phyloP scores from a whole-genome alignment of 192 early-diverging fungal species.

The Backusella mclennaniae region DNA sequence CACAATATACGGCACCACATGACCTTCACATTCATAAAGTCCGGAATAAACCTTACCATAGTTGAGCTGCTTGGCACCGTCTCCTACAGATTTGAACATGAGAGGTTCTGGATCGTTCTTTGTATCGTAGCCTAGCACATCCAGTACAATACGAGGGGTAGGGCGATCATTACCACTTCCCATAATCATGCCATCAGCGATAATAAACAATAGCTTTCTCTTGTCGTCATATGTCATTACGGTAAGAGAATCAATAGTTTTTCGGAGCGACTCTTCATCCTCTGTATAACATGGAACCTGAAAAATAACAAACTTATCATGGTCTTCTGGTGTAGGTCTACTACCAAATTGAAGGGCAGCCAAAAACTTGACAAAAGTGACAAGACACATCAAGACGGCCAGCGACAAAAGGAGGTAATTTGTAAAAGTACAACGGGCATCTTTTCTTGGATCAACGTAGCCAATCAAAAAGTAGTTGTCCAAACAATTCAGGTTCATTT shows the following conservation, averaged over 20 bases:
- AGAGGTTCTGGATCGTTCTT: constrained; percentile 73
- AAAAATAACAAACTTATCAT: constrained; percentile 96
- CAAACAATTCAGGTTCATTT: constrained; percentile 51
- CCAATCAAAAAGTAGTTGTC: constrained; percentile 68
- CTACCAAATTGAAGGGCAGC: constrained; percentile 76
- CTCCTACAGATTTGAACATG: constrained; percentile 86
- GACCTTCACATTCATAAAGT: constrained; percentile 89
- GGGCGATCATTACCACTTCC: constrained; percentile 97
- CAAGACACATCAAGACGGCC: constrained; percentile 64
- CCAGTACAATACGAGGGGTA: constrained; percentile 92
- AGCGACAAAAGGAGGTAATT: constrained; percentile 66
- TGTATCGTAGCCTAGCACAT: constrained; percentile 86
- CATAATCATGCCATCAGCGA: constrained; percentile 93
- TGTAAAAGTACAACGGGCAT: constrained; percentile 53
- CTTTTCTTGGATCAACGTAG: constrained; percentile 59
- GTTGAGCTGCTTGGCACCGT: constrained; percentile 90
- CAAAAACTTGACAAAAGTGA: constrained; percentile 78
- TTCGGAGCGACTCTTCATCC: constrained; percentile 79
- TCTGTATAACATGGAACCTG: constrained; percentile 97
- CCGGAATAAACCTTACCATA: constrained; percentile 97
- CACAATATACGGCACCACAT: constrained; percentile 91
- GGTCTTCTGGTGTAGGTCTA: constrained; percentile 76
- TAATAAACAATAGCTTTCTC: constrained; percentile 84
- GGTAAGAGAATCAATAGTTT: constrained; percentile 85
- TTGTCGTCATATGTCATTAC: constrained; percentile 83